Base-by-base conservation (phyloP, 768 basidiomycete genomes). In the Pleurotus tuoliensis region DNA sequence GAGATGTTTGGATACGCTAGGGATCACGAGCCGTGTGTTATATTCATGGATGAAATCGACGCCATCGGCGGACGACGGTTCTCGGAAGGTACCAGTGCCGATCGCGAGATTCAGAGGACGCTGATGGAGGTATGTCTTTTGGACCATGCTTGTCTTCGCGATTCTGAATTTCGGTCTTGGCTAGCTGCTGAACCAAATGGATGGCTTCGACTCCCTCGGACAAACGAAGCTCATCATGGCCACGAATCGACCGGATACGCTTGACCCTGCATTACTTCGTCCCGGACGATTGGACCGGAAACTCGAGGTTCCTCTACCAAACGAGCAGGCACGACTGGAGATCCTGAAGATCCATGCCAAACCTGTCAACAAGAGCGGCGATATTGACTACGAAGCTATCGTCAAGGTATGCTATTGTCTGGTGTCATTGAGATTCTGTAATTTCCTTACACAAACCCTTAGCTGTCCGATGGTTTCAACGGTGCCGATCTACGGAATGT, bases 1-100 rank as follows among this genome's bases (percentile, higher is more conserved):
- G 97, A 99, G 71, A 98, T 99, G 97, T 99, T 99, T 66, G 94
- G 92, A 22, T 99, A 98, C 71, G 97, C 97, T 11, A 82, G 79
- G 59, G 96, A 99, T 70, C 95, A 99, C 67, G 97, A 98, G 71
- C 97, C 97, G 45, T 98, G 94, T 69, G 93, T 97, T 56, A 97
- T 97, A 64, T 97, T 97, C 77, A 97, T 98, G 94, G 95, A 94
- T 67, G 92, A 94, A 72, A 94, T 94, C 64, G 97, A 99, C 70
- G 97, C 97, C 27, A 99, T 98, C 59, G 97, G 97, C 63, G 96
- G 97, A 27, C 77, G 80, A 56, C 73, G 80, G 51, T 82, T 91
- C 82, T 92, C 89, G 4, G 97, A 99, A 71, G 96, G 97, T 27
- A 98, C 96, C 3, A 92, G 90, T 69, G 96, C 97, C 11, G 97